phyloP scores from a whole-genome alignment of 2,329 filamentous ascomycete genomes.

The Ilyonectria robusta region DNA sequence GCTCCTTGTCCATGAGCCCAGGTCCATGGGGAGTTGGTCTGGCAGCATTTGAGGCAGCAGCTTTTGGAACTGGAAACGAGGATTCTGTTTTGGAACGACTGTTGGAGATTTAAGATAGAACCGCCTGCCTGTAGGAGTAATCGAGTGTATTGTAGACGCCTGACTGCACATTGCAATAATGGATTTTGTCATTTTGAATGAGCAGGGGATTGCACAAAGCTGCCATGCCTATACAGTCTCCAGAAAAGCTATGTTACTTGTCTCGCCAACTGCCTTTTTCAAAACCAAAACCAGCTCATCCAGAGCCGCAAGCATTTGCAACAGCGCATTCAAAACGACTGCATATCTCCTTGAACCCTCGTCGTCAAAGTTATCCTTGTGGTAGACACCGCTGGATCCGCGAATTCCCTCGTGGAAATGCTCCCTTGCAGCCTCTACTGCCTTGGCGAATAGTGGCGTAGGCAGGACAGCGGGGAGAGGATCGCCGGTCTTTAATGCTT shows the following conservation, averaged over 20 bases:
- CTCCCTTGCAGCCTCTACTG: not conserved
- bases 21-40: not conserved
- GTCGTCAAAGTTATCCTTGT: not conserved
- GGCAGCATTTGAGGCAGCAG: not conserved
- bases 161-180: too few relatives aligned
- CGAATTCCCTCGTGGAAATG: not conserved
- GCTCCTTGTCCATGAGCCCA: not conserved
- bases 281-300: slow-evolving; percentile 11
- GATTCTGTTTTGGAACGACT: slow-evolving; percentile 1
- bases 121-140: too few relatives aligned
- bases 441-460: slow-evolving; percentile 17
- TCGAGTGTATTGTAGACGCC: too few relatives aligned
- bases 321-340: slow-evolving; percentile 1
- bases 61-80: not conserved
- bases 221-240: not conserved
- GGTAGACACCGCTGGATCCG: not conserved
- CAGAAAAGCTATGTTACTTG: not conserved
- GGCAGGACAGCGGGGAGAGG: slow-evolving; percentile 31
- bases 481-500: slow-evolving; percentile 22
- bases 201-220: too few relatives aligned
- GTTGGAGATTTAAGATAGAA: not conserved
- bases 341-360: not conserved
- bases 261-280: slow-evolving; percentile 12
- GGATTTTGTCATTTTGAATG: too few relatives aligned
- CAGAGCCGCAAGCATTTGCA: not conserved